Conservation (phyloP, 192 early-diverging fungal species). For the Gonapodya prolifera region DNA sequence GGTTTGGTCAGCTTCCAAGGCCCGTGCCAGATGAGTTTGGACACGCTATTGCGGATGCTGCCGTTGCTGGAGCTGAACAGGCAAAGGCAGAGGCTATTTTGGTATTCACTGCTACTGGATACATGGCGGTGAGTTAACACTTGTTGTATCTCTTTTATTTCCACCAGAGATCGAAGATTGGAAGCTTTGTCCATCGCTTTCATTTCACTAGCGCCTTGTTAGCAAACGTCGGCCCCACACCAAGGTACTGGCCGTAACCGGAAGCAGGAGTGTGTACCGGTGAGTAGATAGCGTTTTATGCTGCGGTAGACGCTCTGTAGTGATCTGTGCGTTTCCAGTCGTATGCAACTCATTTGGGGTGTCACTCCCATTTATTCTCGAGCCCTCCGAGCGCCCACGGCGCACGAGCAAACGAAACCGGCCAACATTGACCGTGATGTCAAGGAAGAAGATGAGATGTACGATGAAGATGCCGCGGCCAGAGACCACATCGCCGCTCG, state of each 20-base stretch:
- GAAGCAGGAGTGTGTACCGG: constrained; percentile 22
- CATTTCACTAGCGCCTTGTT: not conserved
- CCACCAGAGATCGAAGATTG: constrained; percentile 19
- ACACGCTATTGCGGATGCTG: constrained; percentile 36
- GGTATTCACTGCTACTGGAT: constrained; percentile 18
- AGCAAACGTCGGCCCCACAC: constrained; percentile 28
- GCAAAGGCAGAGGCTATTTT: constrained; percentile 26
- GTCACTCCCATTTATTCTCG: not conserved
- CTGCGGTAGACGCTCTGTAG: constrained; percentile 4
- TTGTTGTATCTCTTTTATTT: too few species aligned
- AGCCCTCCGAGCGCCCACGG: not conserved
- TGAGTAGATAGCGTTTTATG: constrained; percentile 25
- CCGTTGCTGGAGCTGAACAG: constrained; percentile 33
- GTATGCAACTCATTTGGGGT: not conserved
- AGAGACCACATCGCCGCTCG: not conserved
- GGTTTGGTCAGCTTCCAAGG: constrained; percentile 1
- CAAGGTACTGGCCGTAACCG: constrained; percentile 32
- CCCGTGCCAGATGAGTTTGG: constrained; percentile 20
- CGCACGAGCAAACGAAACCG: not conserved
- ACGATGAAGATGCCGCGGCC: not conserved
- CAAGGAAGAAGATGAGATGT: not conserved
- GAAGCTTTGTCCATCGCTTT: constrained; percentile 12
- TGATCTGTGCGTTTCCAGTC: not conserved
- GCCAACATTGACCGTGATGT: not conserved
- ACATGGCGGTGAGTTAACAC: constrained; percentile 8